Evolutionary conservation across 805 yeast genomes (phyloP), one percentile per base, ranked within the genome.

Genomic region (Peterozyma xylosa): DNA sequence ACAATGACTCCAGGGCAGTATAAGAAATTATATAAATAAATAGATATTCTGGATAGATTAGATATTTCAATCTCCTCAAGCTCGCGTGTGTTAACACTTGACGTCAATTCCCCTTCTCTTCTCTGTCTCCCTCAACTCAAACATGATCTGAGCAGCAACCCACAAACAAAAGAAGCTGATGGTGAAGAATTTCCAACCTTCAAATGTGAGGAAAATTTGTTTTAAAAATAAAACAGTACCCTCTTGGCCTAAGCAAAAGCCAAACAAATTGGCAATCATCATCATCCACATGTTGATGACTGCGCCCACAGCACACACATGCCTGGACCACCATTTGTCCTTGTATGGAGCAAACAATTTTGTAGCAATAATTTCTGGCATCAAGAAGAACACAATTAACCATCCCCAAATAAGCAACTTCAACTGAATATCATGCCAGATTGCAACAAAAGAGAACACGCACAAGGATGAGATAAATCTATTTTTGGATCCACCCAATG

Each of bases 401-500:
- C 97, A 90, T 10, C 99, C 98, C 99, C 99, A 93, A 44, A 91
- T 66, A 40, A 93, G 66, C 42, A 93, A 66, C 49, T 80, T 81
- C 55, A 93, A 72, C 63, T 93, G 90, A 51, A 93, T 90, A 58
- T 93, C 99, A 65, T 93, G 99, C 99, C 99, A 93, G 30, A 93
- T 68, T 2, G 99, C 98, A 17, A 93, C 99, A 64, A 93, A 93
- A 13, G 95, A 78, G 59, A 93, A 93, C 13, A 91, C 97, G 10
- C 90, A 76, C 33, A 91, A 64, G 10, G 90, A 80, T 48, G 91
- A 89, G 39, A 85, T 52, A 9, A 91, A 64, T 50, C 97, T 72
- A 53, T 80, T 76, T 9, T 64, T 67, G 0, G 85, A 72, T 0
- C 97, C 96, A 10, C 98, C 98, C 48, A 93, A 65, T 2, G 99